Conservation (phyloP, 2,329 filamentous ascomycete genomes). For the Colletotrichum tofieldiae region DNA sequence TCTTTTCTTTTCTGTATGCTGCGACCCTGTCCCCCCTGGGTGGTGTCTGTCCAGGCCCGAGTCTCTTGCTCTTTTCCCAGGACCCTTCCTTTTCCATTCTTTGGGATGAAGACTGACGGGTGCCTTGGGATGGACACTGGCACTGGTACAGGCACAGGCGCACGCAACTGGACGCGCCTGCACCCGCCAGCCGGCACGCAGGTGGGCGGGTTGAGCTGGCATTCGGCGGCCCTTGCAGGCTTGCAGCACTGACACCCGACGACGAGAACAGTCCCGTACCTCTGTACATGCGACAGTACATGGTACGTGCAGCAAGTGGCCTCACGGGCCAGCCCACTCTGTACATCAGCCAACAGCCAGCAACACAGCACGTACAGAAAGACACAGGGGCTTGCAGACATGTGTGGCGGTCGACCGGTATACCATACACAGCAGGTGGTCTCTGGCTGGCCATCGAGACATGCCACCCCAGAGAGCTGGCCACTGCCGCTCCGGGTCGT, state of each 20-base stretch:
- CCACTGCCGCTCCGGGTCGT: neutral
- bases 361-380: neutral
- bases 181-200: neutral
- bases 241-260: slow-evolving; percentile 31
- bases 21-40: neutral
- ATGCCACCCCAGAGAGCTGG: neutral
- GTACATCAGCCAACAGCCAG: neutral
- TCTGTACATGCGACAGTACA: too few relatives aligned
- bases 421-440: too few relatives aligned
- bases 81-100: neutral
- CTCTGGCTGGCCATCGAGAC: neutral
- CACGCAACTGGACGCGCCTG: neutral
- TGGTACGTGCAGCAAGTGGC: neutral
- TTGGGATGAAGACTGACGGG: slow-evolving; percentile 6
- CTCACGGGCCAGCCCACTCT: neutral
- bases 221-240: slow-evolving; percentile 20
- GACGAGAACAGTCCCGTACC: neutral
- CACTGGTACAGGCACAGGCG: neutral
- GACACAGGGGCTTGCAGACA: neutral
- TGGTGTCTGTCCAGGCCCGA: neutral
- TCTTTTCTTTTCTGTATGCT: too few relatives aligned
- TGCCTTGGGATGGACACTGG: slow-evolving; percentile 14
- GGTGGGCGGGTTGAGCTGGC: slow-evolving; percentile 21
- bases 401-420: neutral
- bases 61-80: neutral